Percentiles rank a stretch among this genome's conserved stretches.
Evolutionary conservation across 2,329 filamentous ascomycete species (phyloP).

Genomic region (Talaromyces sp.): DNA sequence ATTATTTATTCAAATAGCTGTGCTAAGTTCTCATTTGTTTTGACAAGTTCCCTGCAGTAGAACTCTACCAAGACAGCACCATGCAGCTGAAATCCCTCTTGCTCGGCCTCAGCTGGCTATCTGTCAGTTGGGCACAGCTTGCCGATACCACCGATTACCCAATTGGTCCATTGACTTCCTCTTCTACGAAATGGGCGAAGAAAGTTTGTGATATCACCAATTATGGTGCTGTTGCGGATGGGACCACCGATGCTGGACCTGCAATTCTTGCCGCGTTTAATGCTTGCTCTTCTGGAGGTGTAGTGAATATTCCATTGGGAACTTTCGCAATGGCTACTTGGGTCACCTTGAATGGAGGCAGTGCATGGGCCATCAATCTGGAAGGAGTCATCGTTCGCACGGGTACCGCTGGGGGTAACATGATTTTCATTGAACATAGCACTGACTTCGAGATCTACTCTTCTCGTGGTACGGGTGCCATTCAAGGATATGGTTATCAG

Average conservation of each 20-base stretch:
- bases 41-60: background rate
- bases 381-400: conserved; percentile 39
- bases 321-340: conserved; percentile 53
- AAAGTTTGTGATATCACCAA: conserved; percentile 52
- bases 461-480: conserved; percentile 46
- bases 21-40: background rate
- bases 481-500: conserved; percentile 55
- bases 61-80: background rate
- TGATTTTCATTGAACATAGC: conserved; percentile 14
- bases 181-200: conserved; percentile 14
- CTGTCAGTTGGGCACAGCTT: conserved; percentile 7
- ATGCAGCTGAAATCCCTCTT: conserved; percentile 6
- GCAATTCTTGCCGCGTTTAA: conserved; percentile 11
- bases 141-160: conserved; percentile 11
- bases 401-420: conserved; percentile 8
- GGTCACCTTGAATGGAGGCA: conserved; percentile 50
- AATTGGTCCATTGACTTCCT: conserved; percentile 8
- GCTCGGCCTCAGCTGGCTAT: conserved; percentile 7
- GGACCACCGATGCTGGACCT: conserved; percentile 43
- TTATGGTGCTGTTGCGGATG: conserved; percentile 55
- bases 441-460: conserved; percentile 55
- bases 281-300: conserved; percentile 52
- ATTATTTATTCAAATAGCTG: background rate
- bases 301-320: conserved; percentile 53
- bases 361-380: conserved; percentile 52